A percentile compares a stretch with the other conserved stretches of the same genome.
phyloP scores from a whole-genome alignment of 306 rosid species.

The Vicia villosa region DNA sequence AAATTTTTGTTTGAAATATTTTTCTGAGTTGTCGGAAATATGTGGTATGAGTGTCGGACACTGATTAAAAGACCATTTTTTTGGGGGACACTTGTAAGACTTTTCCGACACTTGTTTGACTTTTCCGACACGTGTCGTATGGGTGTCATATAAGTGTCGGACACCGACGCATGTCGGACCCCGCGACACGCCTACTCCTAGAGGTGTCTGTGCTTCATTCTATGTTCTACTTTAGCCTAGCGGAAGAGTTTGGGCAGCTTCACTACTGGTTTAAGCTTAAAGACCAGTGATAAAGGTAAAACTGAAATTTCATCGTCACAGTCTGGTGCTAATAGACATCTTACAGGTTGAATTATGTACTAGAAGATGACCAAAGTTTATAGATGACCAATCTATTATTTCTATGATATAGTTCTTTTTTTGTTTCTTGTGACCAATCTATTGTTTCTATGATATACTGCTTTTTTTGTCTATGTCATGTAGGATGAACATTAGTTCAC shows the following conservation, averaged over 20 bases:
- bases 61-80: no score
- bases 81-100: no score
- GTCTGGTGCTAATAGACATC: slow-evolving; percentile 57
- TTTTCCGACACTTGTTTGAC: no score
- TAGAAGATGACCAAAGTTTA: background rate
- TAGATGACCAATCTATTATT: slow-evolving; percentile 15
- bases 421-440: slow-evolving; percentile 17
- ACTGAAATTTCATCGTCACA: slow-evolving; percentile 45
- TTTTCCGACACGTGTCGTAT: no score
- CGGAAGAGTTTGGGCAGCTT: slow-evolving; percentile 86
- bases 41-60: no score
- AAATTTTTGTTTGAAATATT: no score
- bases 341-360: slow-evolving; percentile 64
- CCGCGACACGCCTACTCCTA: no score
- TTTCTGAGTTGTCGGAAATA: no score
- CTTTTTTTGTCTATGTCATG: slow-evolving; percentile 7
- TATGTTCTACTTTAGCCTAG: slow-evolving; percentile 94
- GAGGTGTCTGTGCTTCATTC: no score
- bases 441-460: background rate
- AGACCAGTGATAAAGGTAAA: slow-evolving; percentile 44
- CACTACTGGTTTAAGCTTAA: slow-evolving; percentile 56
- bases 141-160: no score
- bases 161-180: no score
- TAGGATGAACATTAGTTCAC: background rate
- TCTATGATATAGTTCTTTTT: background rate